Conservation (phyloP, 495 filamentous ascomycete genomes). For the Evernia prunastri region DNA sequence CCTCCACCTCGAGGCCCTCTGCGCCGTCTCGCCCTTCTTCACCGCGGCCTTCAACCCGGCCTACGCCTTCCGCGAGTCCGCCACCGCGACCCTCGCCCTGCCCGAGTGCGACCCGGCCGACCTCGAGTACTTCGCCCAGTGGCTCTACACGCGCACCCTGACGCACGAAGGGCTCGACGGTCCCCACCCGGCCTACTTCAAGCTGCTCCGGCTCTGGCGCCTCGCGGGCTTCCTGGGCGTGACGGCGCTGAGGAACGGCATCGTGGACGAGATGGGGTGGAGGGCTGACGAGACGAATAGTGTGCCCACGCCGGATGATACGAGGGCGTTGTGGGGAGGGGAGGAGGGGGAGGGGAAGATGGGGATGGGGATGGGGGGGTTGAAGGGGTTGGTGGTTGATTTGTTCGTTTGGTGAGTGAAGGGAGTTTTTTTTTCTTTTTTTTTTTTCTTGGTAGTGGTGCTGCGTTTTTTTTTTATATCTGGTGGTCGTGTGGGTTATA, state of each 20-base stretch:
- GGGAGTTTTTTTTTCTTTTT: background rate
- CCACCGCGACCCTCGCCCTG: conserved; percentile 33
- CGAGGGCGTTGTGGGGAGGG: conserved; percentile 33
- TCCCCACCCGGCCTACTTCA: conserved; percentile 37
- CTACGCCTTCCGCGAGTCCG: conserved; percentile 40
- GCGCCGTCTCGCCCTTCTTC: conserved; percentile 42
- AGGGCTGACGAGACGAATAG: conserved; percentile 40
- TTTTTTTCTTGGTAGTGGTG: too few species aligned
- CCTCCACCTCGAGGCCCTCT: conserved; percentile 41
- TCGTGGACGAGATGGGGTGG: conserved; percentile 34
- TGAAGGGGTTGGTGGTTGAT: conserved; percentile 39
- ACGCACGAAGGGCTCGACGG: conserved; percentile 26
- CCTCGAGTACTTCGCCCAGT: conserved; percentile 41
- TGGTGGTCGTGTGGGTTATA: background rate
- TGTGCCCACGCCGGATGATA: conserved; percentile 43
- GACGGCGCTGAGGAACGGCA: conserved; percentile 34
- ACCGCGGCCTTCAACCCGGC: conserved; percentile 38
- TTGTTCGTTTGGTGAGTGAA: conserved; percentile 36
- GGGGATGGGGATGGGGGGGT: conserved; percentile 12
- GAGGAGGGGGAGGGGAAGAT: too few species aligned
- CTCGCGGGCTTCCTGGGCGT: conserved; percentile 39
- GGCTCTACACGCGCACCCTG: conserved; percentile 40
- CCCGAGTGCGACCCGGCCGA: conserved; percentile 33
- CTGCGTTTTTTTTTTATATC: too few species aligned
- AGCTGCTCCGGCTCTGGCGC: conserved; percentile 40